These are phyloP conservation scores for Vaccinium macrocarpon DNA, from an alignment of 148 eudicot species.

Conservation along the genomic window DNA sequence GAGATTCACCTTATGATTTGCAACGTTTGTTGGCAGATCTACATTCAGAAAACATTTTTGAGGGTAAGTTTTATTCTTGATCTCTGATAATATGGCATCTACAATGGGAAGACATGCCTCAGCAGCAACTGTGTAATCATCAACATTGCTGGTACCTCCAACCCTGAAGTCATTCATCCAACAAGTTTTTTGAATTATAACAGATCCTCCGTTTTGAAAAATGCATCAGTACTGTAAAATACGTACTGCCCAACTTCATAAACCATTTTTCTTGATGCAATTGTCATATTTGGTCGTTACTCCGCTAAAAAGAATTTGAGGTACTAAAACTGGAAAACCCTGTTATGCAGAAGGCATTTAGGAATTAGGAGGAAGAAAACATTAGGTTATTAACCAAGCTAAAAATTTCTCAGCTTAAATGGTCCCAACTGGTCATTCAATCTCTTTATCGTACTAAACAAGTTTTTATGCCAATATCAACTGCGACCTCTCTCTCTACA, in stretches of 20 bases:
- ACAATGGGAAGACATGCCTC: conserved; percentile 89
- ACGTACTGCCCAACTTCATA: not conserved
- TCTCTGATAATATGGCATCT: conserved; percentile 51
- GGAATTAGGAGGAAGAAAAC: not conserved
- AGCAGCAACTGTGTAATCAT: conserved; percentile 69
- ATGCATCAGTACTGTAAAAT: not conserved
- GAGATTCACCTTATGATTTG: conserved; percentile 67
- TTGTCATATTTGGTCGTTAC: not conserved
- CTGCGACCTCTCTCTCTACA: not conserved
- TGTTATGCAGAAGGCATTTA: not conserved
- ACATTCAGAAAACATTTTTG: conserved; percentile 76
- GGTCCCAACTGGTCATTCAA: not conserved
- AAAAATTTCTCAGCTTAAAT: not conserved
- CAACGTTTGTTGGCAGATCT: conserved; percentile 73
- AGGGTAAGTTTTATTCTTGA: conserved; percentile 56
- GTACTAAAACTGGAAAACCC: not conserved
- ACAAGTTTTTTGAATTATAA: not conserved
- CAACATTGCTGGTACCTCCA: conserved; percentile 57
- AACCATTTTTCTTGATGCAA: not conserved
- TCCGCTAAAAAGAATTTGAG: not conserved
- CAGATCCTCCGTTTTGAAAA: conserved; percentile 3
- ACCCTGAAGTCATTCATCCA: conserved; percentile 51
- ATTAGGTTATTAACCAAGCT: not conserved
- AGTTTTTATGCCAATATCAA: not conserved
- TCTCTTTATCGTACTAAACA: not conserved